Base-by-base conservation (phyloP, 2,329 filamentous ascomycete genomes). In the Pestalotiopsis sp. region DNA sequence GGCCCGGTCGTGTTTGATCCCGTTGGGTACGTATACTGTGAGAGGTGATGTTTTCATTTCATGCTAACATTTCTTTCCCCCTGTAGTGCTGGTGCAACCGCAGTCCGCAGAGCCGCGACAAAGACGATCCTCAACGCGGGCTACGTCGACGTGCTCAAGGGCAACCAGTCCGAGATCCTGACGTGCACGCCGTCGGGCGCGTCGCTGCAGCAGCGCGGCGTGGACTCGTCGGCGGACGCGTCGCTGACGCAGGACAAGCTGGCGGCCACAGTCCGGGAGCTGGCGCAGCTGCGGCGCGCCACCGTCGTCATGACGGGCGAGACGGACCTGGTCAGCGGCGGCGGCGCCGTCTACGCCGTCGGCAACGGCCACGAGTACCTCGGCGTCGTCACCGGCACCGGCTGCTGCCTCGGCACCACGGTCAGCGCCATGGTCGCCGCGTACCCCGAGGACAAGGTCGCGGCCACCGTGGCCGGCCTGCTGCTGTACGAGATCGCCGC, bases 151-250 rank as follows among this genome's bases (percentile, higher is more conserved):
- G 85, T 98, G 57, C 95, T 98, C 80, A 98, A 98, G 78, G 95
- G 95, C 63, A 98, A 98, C 80, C 93, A 97, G 78, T 90, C 92
- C 67, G 96, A 98, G 80, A 94, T 98, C 84, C 92, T 94, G 79
- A 97, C 95, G 76, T 91, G 57, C 83, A 86, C 58, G 71, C 77
- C 70, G 59, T 73, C 70, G 56, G 68, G 69, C 56, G 61, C 73
- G 2, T 39, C 67, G 13, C 70, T 84, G 2, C 88, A 90, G 71
- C 95, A 98, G 80, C 90, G 91, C 58, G 95, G 95, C 63, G 95
- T 98, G 12, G 95, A 98, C 80, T 93, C 91, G 71, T 88, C 87
- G 4, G 89, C 89, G 79, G 89, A 71, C 77, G 83, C 83, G 2
- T 70, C 78, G 4, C 25, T 20, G 36, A 76, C 78, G 20, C 73